Base-by-base conservation (phyloP, 2,329 filamentous ascomycete species). In the Diaporthe citriasiana region DNA sequence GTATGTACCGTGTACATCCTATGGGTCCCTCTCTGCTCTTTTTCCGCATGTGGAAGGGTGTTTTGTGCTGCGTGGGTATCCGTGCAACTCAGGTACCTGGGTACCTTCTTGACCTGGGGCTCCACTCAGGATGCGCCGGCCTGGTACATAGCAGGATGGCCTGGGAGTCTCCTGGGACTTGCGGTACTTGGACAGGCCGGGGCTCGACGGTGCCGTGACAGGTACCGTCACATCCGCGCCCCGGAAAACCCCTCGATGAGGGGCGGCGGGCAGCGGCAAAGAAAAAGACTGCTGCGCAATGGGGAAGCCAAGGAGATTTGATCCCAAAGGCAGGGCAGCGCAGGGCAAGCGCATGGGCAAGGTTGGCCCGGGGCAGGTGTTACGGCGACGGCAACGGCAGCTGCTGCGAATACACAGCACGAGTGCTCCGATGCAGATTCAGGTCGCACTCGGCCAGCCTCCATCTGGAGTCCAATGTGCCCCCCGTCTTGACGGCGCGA, bases 221-320 rank as follows among this genome's bases (percentile, higher is more conserved):
- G 38, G 63, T 68, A 68, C 47, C 63, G 63, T 68, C 45, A 53
- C 63, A 68, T 33, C 63, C 63, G 59, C 59, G 59, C 59, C 59
- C 59, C 59, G 59, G 59, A 65, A 65, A 65, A 65, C 59, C 59
- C 40, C 59, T 65, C 59, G 59, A 53, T 51, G 63, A 51, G 63
- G 63, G 47, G 63, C 63, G 63, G 63, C 63, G 63, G 63, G 47
- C 63, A 68, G 63, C 63, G 63, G 63, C 63, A 68, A 68, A 30
- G 33, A 22, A 35, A 51, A 30, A 63, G 59, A 38, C 40, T 19
- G 27, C 27, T 33, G 59, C 59, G 40, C 25, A 47, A 25, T 40
- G 13, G 63, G 47, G 63, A 30, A 53, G 27, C 22, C 63, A 68
- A 30, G 22, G 45, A 53, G 45, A 38, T 27, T 27, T 63, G 57